Conservation (phyloP, 2,329 filamentous ascomycete genomes). For the Curvularia hawaiiensis region DNA sequence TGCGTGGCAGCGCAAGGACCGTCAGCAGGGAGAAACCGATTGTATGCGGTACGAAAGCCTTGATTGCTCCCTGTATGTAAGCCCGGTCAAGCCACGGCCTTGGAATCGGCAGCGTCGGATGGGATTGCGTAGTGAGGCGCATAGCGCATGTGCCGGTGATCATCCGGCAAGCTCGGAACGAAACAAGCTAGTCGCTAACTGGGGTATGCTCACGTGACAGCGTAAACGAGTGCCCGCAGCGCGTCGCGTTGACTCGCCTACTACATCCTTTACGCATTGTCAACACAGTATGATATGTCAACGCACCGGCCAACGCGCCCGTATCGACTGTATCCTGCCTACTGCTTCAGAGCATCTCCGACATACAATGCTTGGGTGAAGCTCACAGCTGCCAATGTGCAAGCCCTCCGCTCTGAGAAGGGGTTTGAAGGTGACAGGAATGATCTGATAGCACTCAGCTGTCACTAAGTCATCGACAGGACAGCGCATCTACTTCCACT, state of each 20-base stretch:
- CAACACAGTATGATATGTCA: slow-evolving; percentile 40
- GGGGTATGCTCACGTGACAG: slow-evolving; percentile 7
- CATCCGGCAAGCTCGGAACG: slow-evolving; percentile 16
- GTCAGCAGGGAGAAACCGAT: slow-evolving; percentile 11
- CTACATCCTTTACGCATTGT: slow-evolving; percentile 17
- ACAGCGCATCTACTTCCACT: slow-evolving; percentile 61
- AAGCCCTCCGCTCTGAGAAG: slow-evolving; percentile 53
- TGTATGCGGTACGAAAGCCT: slow-evolving; percentile 22
- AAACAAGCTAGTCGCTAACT: slow-evolving; percentile 4
- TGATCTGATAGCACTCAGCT: background rate
- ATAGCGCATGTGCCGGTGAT: slow-evolving; percentile 28
- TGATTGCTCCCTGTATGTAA: slow-evolving; percentile 31
- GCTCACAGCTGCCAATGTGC: slow-evolving; percentile 61
- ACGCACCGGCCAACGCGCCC: slow-evolving; percentile 28
- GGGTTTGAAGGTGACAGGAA: slow-evolving; percentile 57
- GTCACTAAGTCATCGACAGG: slow-evolving; percentile 42
- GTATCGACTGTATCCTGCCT: slow-evolving; percentile 59
- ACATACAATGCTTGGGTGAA: slow-evolving; percentile 69
- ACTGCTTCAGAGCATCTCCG: slow-evolving; percentile 64
- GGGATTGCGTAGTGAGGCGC: slow-evolving; percentile 22
- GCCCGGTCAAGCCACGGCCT: slow-evolving; percentile 13
- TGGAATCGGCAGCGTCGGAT: slow-evolving; percentile 38
- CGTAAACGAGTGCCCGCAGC: slow-evolving; percentile 11
- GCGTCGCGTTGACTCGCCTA: slow-evolving; percentile 25
- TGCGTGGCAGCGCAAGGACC: slow-evolving; percentile 21